Evolutionary conservation across 2,329 filamentous ascomycete genomes (phyloP).

Genomic region (Aureobasidium vineae): DNA sequence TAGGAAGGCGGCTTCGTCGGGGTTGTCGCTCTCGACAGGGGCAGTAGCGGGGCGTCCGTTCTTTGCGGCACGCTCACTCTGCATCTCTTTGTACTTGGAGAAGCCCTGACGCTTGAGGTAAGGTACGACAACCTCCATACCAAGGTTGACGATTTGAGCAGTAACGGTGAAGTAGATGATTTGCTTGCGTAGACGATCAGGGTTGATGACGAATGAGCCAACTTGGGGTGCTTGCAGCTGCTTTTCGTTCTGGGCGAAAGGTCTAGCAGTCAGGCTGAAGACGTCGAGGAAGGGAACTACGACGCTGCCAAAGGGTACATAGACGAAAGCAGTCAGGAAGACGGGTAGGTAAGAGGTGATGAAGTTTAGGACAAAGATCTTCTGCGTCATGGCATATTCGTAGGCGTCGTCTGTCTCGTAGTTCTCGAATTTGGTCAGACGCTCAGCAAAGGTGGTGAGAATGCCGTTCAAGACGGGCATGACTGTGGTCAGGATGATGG

Average conservation of each 20-base stretch:
- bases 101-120: constrained; percentile 77
- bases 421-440: constrained; percentile 81
- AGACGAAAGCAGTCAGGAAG: constrained; percentile 91
- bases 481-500: constrained; percentile 76
- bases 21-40: constrained; percentile 57
- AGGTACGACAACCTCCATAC: constrained; percentile 79
- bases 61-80: constrained; percentile 58
- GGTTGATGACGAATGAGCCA: constrained; percentile 73
- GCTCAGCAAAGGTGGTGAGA: constrained; percentile 72
- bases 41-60: constrained; percentile 52
- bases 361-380: constrained; percentile 95
- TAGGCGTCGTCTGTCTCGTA: constrained; percentile 86
- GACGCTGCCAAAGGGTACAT: constrained; percentile 83
- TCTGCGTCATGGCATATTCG: constrained; percentile 79
- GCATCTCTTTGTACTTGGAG: constrained; percentile 74
- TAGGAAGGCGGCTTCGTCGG: constrained; percentile 79
- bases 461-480: constrained; percentile 75
- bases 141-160: constrained; percentile 84
- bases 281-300: constrained; percentile 84
- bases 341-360: constrained; percentile 92
- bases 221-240: constrained; percentile 58
- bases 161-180: constrained; percentile 97
- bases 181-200: constrained; percentile 77
- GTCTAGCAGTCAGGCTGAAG: constrained; percentile 70
- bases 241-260: constrained; percentile 72